Evolutionary conservation across 1,284 basidiomycete genomes (phyloP).

Genomic region (Apiotrichum sp.): DNA sequence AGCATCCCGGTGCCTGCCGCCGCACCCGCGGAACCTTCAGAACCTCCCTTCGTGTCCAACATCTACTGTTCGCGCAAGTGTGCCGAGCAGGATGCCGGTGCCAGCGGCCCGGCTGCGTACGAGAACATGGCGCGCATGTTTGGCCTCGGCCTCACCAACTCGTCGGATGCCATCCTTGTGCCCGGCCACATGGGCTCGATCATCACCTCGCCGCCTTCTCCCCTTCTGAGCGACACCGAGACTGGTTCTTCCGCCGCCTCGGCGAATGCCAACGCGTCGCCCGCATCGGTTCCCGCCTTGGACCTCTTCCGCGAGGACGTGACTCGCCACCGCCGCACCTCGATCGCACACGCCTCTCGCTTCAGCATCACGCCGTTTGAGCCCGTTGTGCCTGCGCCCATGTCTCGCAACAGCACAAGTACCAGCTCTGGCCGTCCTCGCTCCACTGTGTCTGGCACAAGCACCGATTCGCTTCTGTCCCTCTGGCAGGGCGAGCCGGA

Average conservation of each 20-base stretch:
- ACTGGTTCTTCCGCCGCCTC: conserved; percentile 25
- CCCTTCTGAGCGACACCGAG: conserved; percentile 38
- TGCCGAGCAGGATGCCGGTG: conserved; percentile 19
- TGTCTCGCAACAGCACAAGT: conserved; percentile 16
- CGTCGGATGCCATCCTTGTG: conserved; percentile 3
- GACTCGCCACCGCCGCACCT: conserved; percentile 30
- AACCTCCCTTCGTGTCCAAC: conserved; percentile 21
- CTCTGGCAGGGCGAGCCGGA: conserved; percentile 27
- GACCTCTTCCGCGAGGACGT: conserved; percentile 21
- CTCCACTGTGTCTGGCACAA: conserved; percentile 10
- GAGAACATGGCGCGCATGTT: conserved; percentile 30
- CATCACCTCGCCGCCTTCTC: conserved; percentile 28
- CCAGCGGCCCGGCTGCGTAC: conserved; percentile 22
- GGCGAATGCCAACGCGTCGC: conserved; percentile 18
- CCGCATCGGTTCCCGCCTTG: conserved; percentile 34
- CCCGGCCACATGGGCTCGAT: conserved; percentile 14
- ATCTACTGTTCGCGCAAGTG: conserved; percentile 41
- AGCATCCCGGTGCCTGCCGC: not conserved
- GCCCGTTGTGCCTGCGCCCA: conserved; percentile 3
- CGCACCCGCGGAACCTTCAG: not conserved
- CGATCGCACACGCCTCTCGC: conserved; percentile 15
- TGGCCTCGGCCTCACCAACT: conserved; percentile 13
- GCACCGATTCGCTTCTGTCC: conserved; percentile 25
- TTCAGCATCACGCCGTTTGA: conserved; percentile 1
- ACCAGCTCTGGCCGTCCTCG: not conserved